Conservation (phyloP, 768 basidiomycete species). For the Lentinula guzmanii region DNA sequence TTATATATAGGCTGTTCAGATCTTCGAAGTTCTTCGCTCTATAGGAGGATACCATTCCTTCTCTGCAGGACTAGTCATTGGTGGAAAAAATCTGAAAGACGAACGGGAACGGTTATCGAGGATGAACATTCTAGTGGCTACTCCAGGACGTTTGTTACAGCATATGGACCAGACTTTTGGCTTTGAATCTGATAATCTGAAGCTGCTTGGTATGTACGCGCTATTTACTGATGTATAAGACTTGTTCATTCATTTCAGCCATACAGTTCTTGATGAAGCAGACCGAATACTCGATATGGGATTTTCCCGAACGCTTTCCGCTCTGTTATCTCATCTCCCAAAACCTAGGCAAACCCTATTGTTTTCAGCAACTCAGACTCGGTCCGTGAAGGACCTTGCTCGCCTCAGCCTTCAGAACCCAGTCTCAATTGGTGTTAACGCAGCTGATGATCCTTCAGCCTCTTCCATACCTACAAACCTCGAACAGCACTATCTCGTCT, state of each 20-base stretch:
- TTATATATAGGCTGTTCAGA: conserved; percentile 82
- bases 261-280: conserved; percentile 88
- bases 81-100: conserved; percentile 92
- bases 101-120: conserved; percentile 81
- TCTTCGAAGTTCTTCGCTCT: conserved; percentile 92
- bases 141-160: conserved; percentile 89
- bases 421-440: conserved; percentile 60
- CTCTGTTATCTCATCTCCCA: conserved; percentile 88
- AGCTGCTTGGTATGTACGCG: conserved; percentile 67
- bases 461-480: conserved; percentile 67
- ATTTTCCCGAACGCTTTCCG: conserved; percentile 82
- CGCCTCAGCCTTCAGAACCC: conserved; percentile 86
- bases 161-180: conserved; percentile 99
- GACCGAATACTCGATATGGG: conserved; percentile 97
- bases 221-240: background rate
- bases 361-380: conserved; percentile 95
- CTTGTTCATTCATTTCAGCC: conserved; percentile 2
- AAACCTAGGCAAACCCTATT: conserved; percentile 90
- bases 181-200: conserved; percentile 88
- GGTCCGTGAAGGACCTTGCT: conserved; percentile 83
- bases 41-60: conserved; percentile 90
- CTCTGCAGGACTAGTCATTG: conserved; percentile 93
- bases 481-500: conserved; percentile 85
- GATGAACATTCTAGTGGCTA: conserved; percentile 99
- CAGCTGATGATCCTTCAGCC: conserved; percentile 31